Base-by-base conservation (phyloP, 768 basidiomycete species). In the Sutorius australiensis region DNA sequence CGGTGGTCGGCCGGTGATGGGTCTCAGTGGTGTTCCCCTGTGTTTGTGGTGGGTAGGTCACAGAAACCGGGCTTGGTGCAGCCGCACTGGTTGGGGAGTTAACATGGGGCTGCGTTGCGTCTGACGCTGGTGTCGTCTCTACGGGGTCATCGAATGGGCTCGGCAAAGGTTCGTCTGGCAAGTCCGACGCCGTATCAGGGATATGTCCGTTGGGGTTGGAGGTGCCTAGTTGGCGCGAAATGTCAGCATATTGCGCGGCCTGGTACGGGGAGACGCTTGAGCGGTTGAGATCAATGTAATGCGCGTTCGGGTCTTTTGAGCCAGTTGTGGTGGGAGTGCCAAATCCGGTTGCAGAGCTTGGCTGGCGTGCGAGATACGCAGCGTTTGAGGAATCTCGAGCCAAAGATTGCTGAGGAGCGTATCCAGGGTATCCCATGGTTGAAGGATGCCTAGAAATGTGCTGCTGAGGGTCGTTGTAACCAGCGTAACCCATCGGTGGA, bases 261-360 rank as follows among this genome's bases (percentile, higher is more conserved):
- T 90, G 88, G 76, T 77, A 87, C 0, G 87, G 87, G 3, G 86
- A 82, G 3, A 88, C 80, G 60, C 86, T 87, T 16, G 83, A 82
- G 40, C 88, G 77, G 62, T 70, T 73, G 38, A 90, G 73, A 59
- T 89, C 83, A 34, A 82, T 75, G 51, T 89, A 88, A 54, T 83
- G 79, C 11, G 72, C 61, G 12, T 61, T 49, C 16, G 53, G 50
- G 4, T 68, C 64, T 17, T 70, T 1, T 13, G 61, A 19, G 21
- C 14, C 61, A 13, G 54, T 50, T 6, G 30, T 27, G 1, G 46
- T 2, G 1, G 56, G 46, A 46, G 56, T 36, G 14, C 36, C 27
- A 45, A 60, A 66, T 50, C 58, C 51, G 12, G 46, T 53, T 12
- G 51, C 48, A 28, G 62, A 38, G 7, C 56, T 56, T 17, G 63